These are phyloP conservation scores for Trichophyton mentagrophytes DNA, from an alignment of 2,329 filamentous ascomycete genomes.

Conservation along the genomic window DNA sequence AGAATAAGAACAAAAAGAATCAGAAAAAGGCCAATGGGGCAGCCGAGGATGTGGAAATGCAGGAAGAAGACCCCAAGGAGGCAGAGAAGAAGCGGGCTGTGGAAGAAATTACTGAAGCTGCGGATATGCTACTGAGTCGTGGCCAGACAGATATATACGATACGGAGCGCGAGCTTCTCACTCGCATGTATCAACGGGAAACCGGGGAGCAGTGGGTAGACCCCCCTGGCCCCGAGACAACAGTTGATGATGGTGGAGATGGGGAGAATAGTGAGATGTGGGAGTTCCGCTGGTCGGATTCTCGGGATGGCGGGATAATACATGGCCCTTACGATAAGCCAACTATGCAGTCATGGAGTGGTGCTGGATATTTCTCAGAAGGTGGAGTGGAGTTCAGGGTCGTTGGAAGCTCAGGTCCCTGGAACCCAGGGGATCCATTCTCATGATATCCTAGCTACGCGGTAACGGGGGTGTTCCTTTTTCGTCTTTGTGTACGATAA, in stretches of 20 bases:
- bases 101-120: slow-evolving; percentile 72
- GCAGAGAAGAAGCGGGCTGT: slow-evolving; percentile 58
- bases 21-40: slow-evolving; percentile 27
- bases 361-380: slow-evolving; percentile 84
- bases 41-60: slow-evolving; percentile 55
- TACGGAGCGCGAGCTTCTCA: slow-evolving; percentile 66
- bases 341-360: slow-evolving; percentile 84
- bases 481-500: background rate
- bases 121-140: slow-evolving; percentile 70
- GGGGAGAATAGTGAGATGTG: slow-evolving; percentile 43
- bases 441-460: background rate
- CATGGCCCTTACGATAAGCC: slow-evolving; percentile 78
- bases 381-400: slow-evolving; percentile 63
- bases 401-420: slow-evolving; percentile 42
- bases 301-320: slow-evolving; percentile 60
- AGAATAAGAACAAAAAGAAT: slow-evolving; percentile 44
- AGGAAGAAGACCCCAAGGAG: slow-evolving; percentile 57
- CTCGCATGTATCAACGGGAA: slow-evolving; percentile 71
- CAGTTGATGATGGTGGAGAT: slow-evolving; percentile 16
- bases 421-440: slow-evolving; percentile 26
- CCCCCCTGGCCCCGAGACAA: slow-evolving; percentile 21
- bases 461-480: background rate
- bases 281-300: slow-evolving; percentile 90
- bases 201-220: slow-evolving; percentile 76
- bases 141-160: slow-evolving; percentile 89